Evolutionary conservation across 75 land plant species (phyloP), one percentile per base, ranked within the genome.

Genomic region (Sequoia sempervirens): DNA sequence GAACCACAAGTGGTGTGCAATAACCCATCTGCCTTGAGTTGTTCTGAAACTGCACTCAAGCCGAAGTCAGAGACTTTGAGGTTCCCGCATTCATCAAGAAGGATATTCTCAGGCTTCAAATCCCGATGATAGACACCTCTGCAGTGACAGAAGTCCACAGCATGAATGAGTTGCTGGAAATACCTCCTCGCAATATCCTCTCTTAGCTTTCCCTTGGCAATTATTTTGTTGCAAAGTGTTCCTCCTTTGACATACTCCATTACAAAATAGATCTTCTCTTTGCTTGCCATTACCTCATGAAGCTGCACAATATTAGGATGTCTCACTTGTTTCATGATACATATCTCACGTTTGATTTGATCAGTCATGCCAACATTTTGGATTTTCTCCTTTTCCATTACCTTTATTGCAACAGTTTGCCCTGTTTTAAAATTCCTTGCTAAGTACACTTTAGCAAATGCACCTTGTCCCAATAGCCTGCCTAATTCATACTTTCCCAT

Each of bases 1-100:
- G 93, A 90, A 13, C 95, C 95, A 76, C 95, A 93, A 36, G 87
- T 85, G 1, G 93, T 92, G 82, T 93, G 93, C 38, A 93, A 86
- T 68, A 93, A 79, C 9, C 92, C 93, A 78, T 93, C 95, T 61
- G 87, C 87, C 52, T 84, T 30, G 2, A 87, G 85, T 84, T 89
- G 90, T 36, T 91, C 87, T 15, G 90, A 86, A 15, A 92, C 81
- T 28, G 93, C 92, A 72, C 88, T 86, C 32, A 92, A 83, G n/a
- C 93, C 93, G 46, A 92, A 92, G 70, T 92, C 93, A 30, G 92
- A 89, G 41, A 92, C 89, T 79, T 92, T 92, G 30, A 92, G 79
- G 56, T 90, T 76, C 2, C 93, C 93, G 40, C 83, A 80, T 40
- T 91, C 87, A 79, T 92, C 93, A 23, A 92, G 85, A 14, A 92